phyloP scores from a whole-genome alignment of 2,329 filamentous ascomycete species.

The Microdochium bolleyi region DNA sequence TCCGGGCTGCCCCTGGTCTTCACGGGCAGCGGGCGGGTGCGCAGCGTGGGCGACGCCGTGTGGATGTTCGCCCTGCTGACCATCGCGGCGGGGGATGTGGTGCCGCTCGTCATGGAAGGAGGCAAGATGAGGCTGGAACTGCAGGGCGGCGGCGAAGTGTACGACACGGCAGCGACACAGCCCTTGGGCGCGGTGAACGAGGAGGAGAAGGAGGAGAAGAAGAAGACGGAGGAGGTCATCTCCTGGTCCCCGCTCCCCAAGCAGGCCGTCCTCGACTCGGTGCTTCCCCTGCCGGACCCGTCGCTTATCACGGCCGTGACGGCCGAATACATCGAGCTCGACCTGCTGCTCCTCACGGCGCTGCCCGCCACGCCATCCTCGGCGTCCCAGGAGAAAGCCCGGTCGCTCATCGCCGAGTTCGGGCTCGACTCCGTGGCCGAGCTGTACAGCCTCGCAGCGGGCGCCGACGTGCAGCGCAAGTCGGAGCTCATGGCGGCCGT shows the following conservation, averaged over 20 bases:
- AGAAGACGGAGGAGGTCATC: no score
- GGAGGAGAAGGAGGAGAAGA: no score
- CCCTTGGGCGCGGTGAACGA: no score
- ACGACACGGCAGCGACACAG: no score
- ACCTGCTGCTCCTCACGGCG: constrained; percentile 7
- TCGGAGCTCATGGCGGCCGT: background rate
- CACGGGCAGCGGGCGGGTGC: background rate
- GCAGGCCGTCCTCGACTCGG: constrained; percentile 1
- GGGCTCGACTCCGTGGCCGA: background rate
- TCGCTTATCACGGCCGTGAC: constrained; percentile 7
- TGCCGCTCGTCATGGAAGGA: constrained; percentile 5
- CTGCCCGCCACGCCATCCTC: constrained; percentile 2
- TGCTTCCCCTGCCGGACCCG: background rate
- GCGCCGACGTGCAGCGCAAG: background rate
- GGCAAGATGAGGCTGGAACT: constrained; percentile 3
- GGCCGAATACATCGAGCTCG: constrained; percentile 11
- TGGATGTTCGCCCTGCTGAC: constrained; percentile 10
- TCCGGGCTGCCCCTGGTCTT: constrained; percentile 10
- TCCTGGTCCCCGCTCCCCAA: constrained; percentile 7
- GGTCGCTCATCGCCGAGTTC: background rate
- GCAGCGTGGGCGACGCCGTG: constrained; percentile 6
- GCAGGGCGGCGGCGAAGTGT: no score
- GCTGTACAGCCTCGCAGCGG: background rate
- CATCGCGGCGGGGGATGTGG: constrained; percentile 8
- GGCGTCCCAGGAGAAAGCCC: constrained; percentile 1